Base-by-base conservation (phyloP, 2,329 filamentous ascomycete genomes). In the Ilyonectria mors-panacis region DNA sequence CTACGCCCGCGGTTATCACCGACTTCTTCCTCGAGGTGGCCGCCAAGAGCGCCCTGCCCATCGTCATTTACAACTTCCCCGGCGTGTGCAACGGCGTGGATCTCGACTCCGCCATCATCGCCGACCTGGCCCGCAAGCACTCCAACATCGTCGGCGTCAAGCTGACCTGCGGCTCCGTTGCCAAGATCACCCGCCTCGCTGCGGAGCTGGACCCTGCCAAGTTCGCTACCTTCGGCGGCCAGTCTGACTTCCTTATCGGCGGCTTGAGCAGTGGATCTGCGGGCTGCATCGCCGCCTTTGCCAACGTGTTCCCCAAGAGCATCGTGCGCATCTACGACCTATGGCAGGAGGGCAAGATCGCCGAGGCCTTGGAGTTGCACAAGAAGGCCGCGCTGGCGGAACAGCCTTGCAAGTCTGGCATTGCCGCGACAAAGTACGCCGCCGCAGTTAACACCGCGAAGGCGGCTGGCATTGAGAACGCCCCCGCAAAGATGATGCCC, bases 31-130 rank as follows among this genome's bases (percentile, higher is more conserved):
- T 80, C 56, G 86, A 91, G 9, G 83, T 92, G 4, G 87, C 89
- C 0, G 76, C 77, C 4, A 77, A 80, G 47, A 84, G 82, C 7
- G 78, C 83, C 2, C 78, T 92, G 2, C 89, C 89, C 0, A 83
- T 92, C n/a, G 85, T 92, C 45, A 79, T 92, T 23, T 92, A 92
- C 80, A 92, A 92, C 78, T 93, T 93, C 79, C 91, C 91, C 0
- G 87, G 82, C 19, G 90, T 93, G 13, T 91, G 88, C 74, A 91
- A 91, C 68, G 91, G 91, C n/a, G 81, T 93, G 3, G 91, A 93
- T 75, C 81, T 93, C 26, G 90, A 92, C 77, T 91, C 89, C 2
- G 89, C 88, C 39, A 85, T 85, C 2, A 89, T 93, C 60, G 68
- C 71, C 1, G 23, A 66, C 10, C 54, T 77, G 1, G 76, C 75